Percentiles rank a stretch among this genome's conserved stretches.
phyloP scores from a whole-genome alignment of 1,284 basidiomycete genomes.

The Trichosporon faecale region DNA sequence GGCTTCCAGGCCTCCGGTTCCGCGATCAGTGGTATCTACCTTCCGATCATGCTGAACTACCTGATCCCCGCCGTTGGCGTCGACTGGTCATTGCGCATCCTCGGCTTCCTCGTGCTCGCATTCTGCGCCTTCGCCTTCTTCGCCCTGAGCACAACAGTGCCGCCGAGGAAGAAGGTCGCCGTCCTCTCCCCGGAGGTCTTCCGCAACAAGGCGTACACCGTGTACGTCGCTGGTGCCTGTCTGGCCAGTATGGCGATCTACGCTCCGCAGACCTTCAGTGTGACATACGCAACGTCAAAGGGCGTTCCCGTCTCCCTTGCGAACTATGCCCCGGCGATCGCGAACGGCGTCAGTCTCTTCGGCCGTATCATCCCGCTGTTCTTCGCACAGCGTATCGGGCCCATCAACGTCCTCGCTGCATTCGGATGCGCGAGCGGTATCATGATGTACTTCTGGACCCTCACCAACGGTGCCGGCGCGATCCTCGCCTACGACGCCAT shows the following conservation, averaged over 20 bases:
- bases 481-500: slow-evolving; percentile 35
- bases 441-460: slow-evolving; percentile 39
- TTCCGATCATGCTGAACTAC: slow-evolving; percentile 56
- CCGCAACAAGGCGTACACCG: slow-evolving; percentile 30
- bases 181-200: slow-evolving; percentile 37
- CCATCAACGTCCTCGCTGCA: slow-evolving; percentile 38
- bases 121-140: slow-evolving; percentile 28
- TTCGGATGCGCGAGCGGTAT: slow-evolving; percentile 28
- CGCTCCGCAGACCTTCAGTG: slow-evolving; percentile 35
- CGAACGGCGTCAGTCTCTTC: slow-evolving; percentile 37
- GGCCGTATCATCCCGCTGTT: slow-evolving; percentile 41
- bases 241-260: slow-evolving; percentile 33
- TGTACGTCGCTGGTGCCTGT: slow-evolving; percentile 32
- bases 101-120: slow-evolving; percentile 38
- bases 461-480: slow-evolving; percentile 20
- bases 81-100: slow-evolving; percentile 38
- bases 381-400: slow-evolving; percentile 35
- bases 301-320: slow-evolving; percentile 30
- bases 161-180: slow-evolving; percentile 38
- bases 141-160: slow-evolving; percentile 36
- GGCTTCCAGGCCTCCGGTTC: slow-evolving; percentile 41
- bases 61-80: slow-evolving; percentile 56
- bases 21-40: slow-evolving; percentile 52
- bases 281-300: slow-evolving; percentile 34
- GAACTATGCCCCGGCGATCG: slow-evolving; percentile 37